Base-by-base conservation (phyloP, 257 asterid species). In the Solanum microdontum region DNA sequence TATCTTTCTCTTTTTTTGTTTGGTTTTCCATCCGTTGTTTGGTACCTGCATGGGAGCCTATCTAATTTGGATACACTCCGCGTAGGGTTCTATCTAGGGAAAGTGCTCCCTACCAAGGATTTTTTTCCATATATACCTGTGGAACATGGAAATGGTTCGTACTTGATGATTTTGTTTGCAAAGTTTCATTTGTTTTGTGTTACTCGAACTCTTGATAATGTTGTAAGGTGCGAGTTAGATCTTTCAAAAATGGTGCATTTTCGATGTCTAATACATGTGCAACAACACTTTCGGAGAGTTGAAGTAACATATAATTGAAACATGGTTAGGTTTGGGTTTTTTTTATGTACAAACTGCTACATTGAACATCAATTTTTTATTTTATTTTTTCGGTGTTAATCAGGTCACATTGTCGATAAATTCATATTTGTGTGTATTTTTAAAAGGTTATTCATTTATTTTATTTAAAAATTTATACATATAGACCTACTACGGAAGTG, bases 61-160 rank as follows among this genome's bases (percentile, higher is more conserved):
- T 17, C 0, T 55, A 19, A 55, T 19, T 19, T 19, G 0, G 0
- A 19, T 55, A 17, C 0, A 4, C 24, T 1, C n/a, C 2, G 1
- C 0, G 11, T 55, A 7, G 64, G 64, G 64, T 55, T 55, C 2
- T 7, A 55, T 55, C 2, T 7, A 0, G 11, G 64, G 24, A 19
- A 19, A 7, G 64, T 0, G 11, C 11, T 19, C 64, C 1, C 64
- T 55, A 55, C 2, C 0, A 55, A 55, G 64, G 0, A 55, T 51
- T 51, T 43, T 4, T 45, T 0, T 51, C 23, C 8, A 48, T 48
- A 48, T 45, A 45, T 45, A 45, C 58, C 7, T 1, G 0, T 55
- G 64, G n/a, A 55, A 17, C n/a, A 17, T 55, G n/a, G 10, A 55
- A 6, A 55, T 55, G 64, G n/a, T 55, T 55, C 64, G 0, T 55